Evolutionary conservation across 1,139 yeast species (phyloP).

Genomic region (Cylindricascospora bacillispora): DNA sequence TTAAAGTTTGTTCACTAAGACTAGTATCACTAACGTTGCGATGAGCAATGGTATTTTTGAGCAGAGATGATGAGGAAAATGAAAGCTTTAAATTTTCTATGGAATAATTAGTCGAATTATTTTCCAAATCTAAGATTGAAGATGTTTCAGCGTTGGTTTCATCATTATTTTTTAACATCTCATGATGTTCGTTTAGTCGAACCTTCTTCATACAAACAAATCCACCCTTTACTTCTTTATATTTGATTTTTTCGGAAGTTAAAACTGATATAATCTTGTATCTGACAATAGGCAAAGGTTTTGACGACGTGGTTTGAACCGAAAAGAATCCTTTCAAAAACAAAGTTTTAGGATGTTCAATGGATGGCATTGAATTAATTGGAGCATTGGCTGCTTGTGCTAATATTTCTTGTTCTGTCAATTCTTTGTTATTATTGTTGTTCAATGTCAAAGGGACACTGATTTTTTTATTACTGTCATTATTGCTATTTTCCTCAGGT

Average conservation of each 20-base stretch:
- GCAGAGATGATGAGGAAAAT: constrained; percentile 1
- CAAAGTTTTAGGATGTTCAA: constrained; percentile 79
- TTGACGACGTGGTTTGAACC: constrained; percentile 89
- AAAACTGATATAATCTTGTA: constrained; percentile 69
- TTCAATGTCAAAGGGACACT: neutral
- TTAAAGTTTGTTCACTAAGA: neutral
- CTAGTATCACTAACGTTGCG: neutral
- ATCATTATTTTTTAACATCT: neutral
- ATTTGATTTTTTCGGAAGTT: constrained; percentile 62
- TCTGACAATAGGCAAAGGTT: constrained; percentile 77
- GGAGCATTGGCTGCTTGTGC: constrained; percentile 54
- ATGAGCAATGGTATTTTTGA: neutral
- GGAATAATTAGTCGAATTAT: neutral
- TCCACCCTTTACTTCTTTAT: constrained; percentile 86
- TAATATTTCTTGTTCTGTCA: constrained; percentile 51
- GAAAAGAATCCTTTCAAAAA: constrained; percentile 88
- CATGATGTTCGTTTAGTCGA: neutral
- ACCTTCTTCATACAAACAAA: constrained; percentile 54
- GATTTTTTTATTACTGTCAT: neutral
- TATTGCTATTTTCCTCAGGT: constrained; percentile 14
- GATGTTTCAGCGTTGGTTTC: neutral
- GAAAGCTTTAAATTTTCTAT: neutral
- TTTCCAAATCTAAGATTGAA: neutral
- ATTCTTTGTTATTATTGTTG: constrained; percentile 19
- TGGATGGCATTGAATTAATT: constrained; percentile 77